These are phyloP conservation scores for Phlebiopsis gigantea DNA, from an alignment of 768 basidiomycete genomes.

Conservation along the genomic window DNA sequence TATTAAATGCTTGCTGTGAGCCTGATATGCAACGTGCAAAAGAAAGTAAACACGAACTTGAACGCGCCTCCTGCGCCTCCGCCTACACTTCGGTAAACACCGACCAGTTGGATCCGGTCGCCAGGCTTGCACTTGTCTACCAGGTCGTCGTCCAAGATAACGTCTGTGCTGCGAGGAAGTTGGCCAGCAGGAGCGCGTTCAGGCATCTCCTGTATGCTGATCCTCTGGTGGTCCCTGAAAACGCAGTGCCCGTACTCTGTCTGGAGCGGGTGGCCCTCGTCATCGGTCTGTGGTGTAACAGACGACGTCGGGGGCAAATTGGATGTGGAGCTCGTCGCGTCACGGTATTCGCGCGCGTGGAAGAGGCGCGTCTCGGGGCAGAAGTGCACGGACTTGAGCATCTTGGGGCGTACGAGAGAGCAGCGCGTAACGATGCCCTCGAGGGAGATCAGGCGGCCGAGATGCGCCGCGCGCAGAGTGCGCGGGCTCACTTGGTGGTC, in stretches of 20 bases:
- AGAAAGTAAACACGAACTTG: constrained; percentile 52
- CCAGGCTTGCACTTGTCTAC: constrained; percentile 98
- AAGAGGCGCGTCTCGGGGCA: constrained; percentile 83
- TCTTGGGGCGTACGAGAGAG: constrained; percentile 96
- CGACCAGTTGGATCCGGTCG: constrained; percentile 94
- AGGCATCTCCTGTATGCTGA: constrained; percentile 99
- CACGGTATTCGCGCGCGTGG: constrained; percentile 87
- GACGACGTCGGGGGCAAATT: constrained; percentile 82
- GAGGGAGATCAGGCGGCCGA: constrained; percentile 94
- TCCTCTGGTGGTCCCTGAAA: constrained; percentile 94
- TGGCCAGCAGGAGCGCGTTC: constrained; percentile 97
- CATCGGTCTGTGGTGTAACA: constrained; percentile 87
- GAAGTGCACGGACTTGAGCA: constrained; percentile 95
- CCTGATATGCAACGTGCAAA: not conserved
- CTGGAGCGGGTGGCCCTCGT: constrained; percentile 79
- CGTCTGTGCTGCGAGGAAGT: constrained; percentile 92
- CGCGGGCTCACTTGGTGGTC: constrained; percentile 97
- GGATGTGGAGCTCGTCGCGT: constrained; percentile 83
- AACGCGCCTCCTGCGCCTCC: constrained; percentile 90
- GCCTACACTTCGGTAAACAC: constrained; percentile 90
- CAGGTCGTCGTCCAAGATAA: constrained; percentile 92
- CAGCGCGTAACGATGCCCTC: constrained; percentile 99
- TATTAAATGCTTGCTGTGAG: not conserved
- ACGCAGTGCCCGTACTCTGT: constrained; percentile 91
- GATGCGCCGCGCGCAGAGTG: constrained; percentile 79